Conservation (phyloP, 768 basidiomycete genomes). For the Xerocomus spinulosus region DNA sequence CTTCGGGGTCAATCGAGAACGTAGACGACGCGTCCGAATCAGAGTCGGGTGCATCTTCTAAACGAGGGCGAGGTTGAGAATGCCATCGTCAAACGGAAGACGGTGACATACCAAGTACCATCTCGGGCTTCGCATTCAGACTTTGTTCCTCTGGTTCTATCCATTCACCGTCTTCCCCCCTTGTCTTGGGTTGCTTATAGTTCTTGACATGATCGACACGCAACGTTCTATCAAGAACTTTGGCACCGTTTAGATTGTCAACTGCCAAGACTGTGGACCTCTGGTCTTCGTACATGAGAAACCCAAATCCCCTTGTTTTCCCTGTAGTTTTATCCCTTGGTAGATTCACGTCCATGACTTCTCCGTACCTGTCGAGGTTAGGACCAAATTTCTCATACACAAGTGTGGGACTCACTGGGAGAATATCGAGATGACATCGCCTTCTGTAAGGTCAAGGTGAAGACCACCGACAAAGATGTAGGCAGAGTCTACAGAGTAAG, state of each 20-base stretch:
- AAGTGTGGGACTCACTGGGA: slow-evolving; percentile 70
- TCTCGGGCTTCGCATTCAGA: slow-evolving; percentile 78
- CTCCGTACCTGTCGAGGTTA: slow-evolving; percentile 71
- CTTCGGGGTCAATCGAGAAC: slow-evolving; percentile 85
- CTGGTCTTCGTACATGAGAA: slow-evolving; percentile 99
- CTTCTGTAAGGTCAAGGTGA: slow-evolving; percentile 86
- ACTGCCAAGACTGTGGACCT: slow-evolving; percentile 93
- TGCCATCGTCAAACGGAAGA: background rate
- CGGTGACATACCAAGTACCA: slow-evolving; percentile 53
- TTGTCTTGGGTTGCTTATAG: slow-evolving; percentile 82
- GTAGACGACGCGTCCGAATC: slow-evolving; percentile 63
- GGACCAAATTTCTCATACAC: background rate
- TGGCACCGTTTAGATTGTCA: slow-evolving; percentile 96
- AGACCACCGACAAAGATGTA: slow-evolving; percentile 93
- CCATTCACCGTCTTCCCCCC: slow-evolving; percentile 82
- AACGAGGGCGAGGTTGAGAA: slow-evolving; percentile 9
- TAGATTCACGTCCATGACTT: slow-evolving; percentile 91
- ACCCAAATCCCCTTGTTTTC: slow-evolving; percentile 87
- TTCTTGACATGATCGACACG: slow-evolving; percentile 91
- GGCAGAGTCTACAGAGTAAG: slow-evolving; percentile 65
- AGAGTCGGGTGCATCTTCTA: slow-evolving; percentile 51
- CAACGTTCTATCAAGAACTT: slow-evolving; percentile 78
- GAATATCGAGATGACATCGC: slow-evolving; percentile 95
- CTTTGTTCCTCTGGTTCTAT: slow-evolving; percentile 80
- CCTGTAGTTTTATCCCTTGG: slow-evolving; percentile 93